Conservation (phyloP, 495 filamentous ascomycete species). For the Trichocladium uniseriatum region DNA sequence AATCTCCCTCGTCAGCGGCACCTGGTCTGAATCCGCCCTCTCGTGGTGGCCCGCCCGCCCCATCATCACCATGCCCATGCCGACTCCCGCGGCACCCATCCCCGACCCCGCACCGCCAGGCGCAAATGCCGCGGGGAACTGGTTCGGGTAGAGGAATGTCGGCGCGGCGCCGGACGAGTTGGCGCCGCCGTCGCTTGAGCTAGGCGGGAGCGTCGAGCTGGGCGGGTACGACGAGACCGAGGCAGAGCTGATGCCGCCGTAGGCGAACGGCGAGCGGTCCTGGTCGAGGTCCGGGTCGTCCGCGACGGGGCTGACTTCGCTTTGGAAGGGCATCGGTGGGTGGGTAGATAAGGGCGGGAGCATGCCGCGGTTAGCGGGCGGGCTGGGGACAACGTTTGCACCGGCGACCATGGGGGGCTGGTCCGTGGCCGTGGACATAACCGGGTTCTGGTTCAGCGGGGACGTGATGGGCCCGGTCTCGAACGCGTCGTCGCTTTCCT, state of each 20-base stretch:
- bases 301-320: conserved; percentile 15
- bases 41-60: background rate
- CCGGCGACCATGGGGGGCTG: background rate
- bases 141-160: conserved; percentile 10
- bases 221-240: conserved; percentile 16
- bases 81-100: too few relatives aligned
- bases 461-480: conserved; percentile 18
- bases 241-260: background rate
- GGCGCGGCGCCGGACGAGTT: too few relatives aligned
- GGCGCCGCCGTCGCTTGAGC: background rate
- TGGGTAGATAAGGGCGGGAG: conserved; percentile 4
- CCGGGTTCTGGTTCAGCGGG: background rate
- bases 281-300: conserved; percentile 1
- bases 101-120: background rate
- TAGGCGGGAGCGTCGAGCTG: conserved; percentile 20
- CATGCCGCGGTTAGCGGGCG: background rate
- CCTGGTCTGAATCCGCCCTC: conserved; percentile 17
- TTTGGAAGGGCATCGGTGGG: conserved; percentile 14
- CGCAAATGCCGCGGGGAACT: conserved; percentile 17
- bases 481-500: conserved; percentile 20
- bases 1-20: conserved; percentile 30
- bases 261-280: background rate
- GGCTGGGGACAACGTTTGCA: background rate
- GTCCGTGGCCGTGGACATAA: background rate
- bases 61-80: conserved; percentile 4